Evolutionary conservation across 306 rosid genomes (phyloP).

Genomic region (Prunus dulcis): DNA sequence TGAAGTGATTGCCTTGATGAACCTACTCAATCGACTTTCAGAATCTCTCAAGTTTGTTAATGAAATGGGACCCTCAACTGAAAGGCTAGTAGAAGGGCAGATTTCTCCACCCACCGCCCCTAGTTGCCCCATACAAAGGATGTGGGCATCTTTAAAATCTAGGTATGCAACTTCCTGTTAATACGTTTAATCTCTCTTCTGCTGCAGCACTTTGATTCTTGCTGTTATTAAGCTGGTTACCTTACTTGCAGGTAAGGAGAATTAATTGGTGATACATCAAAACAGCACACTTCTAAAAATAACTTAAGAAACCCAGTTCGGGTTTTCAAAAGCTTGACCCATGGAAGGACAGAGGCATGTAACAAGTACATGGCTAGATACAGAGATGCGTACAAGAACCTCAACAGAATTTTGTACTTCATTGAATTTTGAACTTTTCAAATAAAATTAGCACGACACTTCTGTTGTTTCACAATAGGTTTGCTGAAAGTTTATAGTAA

Average conservation of each 20-base stretch:
- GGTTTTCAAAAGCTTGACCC: neutral
- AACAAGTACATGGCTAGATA: neutral
- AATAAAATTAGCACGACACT: neutral
- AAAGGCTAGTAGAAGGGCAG: constrained; percentile 45
- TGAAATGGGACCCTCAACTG: constrained; percentile 65
- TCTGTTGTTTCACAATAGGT: neutral
- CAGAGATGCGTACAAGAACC: neutral
- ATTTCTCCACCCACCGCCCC: constrained; percentile 25
- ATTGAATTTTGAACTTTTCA: neutral
- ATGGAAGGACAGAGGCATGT: neutral
- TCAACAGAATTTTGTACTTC: neutral
- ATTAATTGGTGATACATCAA: neutral
- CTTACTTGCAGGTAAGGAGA: constrained; percentile 20
- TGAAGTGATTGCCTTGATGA: constrained; percentile 86
- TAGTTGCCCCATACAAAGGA: constrained; percentile 41
- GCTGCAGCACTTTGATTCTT: neutral
- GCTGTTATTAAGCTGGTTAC: neutral
- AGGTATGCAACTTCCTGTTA: constrained; percentile 4
- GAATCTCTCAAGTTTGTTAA: constrained; percentile 71
- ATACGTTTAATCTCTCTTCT: neutral
- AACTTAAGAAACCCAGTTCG: constrained; percentile 1
- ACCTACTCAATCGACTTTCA: constrained; percentile 86
- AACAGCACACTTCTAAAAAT: neutral
- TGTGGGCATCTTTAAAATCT: constrained; percentile 30
- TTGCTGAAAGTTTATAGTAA: neutral